Conservation (phyloP, 2,329 filamentous ascomycete genomes). For the Claviceps purpurea region DNA sequence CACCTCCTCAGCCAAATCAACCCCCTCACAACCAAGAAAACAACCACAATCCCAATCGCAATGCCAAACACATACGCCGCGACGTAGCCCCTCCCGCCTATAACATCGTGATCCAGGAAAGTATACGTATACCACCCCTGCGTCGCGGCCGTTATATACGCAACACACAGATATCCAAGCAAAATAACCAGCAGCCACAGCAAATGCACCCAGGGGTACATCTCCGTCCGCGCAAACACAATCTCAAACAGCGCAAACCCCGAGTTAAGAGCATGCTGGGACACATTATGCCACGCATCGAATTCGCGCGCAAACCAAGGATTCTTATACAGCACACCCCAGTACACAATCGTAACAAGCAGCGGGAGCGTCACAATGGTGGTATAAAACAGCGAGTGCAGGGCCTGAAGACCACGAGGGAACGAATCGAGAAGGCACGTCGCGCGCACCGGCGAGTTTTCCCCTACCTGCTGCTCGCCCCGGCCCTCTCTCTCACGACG, state of each 20-base stretch:
- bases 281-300: constrained; percentile 51
- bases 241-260: constrained; percentile 66
- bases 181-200: constrained; percentile 56
- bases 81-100: constrained; percentile 34
- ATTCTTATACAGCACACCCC: constrained; percentile 43
- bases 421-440: constrained; percentile 43
- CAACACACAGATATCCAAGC: constrained; percentile 57
- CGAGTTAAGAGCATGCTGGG: constrained; percentile 63
- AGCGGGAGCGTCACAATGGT: constrained; percentile 51
- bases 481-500: no score
- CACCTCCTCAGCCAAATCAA: constrained; percentile 37
- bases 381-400: constrained; percentile 52
- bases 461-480: constrained; percentile 14
- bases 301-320: constrained; percentile 39
- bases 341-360: constrained; percentile 59
- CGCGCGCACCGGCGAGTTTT: constrained; percentile 12
- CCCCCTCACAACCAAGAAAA: constrained; percentile 38
- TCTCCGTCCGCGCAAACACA: constrained; percentile 49
- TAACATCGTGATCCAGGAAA: constrained; percentile 56
- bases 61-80: constrained; percentile 53
- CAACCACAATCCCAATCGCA: constrained; percentile 33
- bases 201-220: constrained; percentile 49
- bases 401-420: constrained; percentile 47
- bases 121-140: constrained; percentile 64
- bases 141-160: constrained; percentile 57